Evolutionary conservation across 2,329 filamentous ascomycete genomes (phyloP).

Genomic region (Epichloe coenophiala): DNA sequence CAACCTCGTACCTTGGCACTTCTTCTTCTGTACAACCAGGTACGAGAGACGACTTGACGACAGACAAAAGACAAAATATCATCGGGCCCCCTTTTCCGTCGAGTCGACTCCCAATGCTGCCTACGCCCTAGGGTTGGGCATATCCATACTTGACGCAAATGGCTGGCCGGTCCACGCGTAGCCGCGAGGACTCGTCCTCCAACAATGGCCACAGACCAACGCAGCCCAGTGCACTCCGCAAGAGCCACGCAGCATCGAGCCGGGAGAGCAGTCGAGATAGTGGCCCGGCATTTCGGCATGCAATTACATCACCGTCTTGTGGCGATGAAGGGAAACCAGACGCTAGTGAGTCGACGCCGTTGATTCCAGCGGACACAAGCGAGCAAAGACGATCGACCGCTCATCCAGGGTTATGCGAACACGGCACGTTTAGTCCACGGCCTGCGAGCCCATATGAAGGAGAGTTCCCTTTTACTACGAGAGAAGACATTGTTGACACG

Average conservation of each 20-base stretch:
- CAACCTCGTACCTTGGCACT: neutral
- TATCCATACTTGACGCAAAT: constrained; percentile 8
- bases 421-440: constrained; percentile 66
- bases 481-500: constrained; percentile 20
- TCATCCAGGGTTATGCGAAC: constrained; percentile 41
- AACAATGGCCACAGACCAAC: constrained; percentile 24
- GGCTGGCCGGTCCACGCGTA: constrained; percentile 15
- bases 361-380: constrained; percentile 22
- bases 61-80: neutral
- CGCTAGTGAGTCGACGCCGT: constrained; percentile 36
- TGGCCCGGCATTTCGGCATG: constrained; percentile 5
- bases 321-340: constrained; percentile 9
- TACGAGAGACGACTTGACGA: neutral
- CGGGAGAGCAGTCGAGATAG: constrained; percentile 9
- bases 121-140: neutral
- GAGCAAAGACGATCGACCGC: constrained; percentile 9
- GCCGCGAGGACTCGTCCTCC: constrained; percentile 15
- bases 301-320: constrained; percentile 3
- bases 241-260: constrained; percentile 25
- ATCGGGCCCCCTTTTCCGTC: neutral
- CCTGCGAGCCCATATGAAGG: constrained; percentile 34
- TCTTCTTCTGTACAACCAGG: neutral
- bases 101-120: neutral
- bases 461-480: constrained; percentile 16
- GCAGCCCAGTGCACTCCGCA: constrained; percentile 32